phyloP scores from a whole-genome alignment of 805 yeast species.

The Candida mattraensis region DNA sequence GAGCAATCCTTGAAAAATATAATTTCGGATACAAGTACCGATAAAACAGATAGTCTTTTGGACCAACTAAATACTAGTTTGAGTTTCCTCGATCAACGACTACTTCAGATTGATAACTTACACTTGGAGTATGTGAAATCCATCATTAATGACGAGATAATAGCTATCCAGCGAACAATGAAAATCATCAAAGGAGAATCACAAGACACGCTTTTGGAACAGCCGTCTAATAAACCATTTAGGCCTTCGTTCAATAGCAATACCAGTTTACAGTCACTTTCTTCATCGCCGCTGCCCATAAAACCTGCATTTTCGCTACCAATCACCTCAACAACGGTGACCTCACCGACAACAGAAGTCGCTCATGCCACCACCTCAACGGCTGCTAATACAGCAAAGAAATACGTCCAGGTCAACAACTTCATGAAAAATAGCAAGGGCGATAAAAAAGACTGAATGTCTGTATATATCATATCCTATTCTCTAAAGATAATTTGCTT shows the following conservation, averaged over 20 bases:
- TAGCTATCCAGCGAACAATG: slow-evolving; percentile 27
- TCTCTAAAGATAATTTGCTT: slow-evolving; percentile 31
- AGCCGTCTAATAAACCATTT: not conserved
- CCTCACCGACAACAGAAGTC: slow-evolving; percentile 14
- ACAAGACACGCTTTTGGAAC: slow-evolving; percentile 1
- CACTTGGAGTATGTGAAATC: slow-evolving; percentile 15
- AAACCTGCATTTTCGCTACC: slow-evolving; percentile 23
- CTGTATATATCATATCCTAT: slow-evolving; percentile 26
- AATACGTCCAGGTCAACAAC: slow-evolving; percentile 19
- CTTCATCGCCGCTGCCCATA: slow-evolving; percentile 19
- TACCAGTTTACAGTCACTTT: slow-evolving; percentile 6
- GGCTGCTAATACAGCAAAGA: slow-evolving; percentile 12
- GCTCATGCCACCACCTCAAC: slow-evolving; percentile 6
- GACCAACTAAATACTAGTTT: slow-evolving; percentile 10
- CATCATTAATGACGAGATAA: slow-evolving; percentile 27
- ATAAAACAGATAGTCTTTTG: slow-evolving; percentile 18
- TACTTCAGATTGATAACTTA: slow-evolving; percentile 14
- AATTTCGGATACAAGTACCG: slow-evolving; percentile 13
- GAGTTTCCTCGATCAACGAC: slow-evolving; percentile 14
- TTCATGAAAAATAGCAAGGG: slow-evolving; percentile 29
- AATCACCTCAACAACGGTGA: slow-evolving; percentile 15
- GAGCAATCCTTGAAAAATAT: slow-evolving; percentile 24
- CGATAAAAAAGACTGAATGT: slow-evolving; percentile 27
- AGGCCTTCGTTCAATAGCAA: too few relatives aligned
- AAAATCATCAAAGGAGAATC: slow-evolving; percentile 20